Percentiles rank a stretch among this genome's conserved stretches.
These are phyloP conservation scores for Leccinum rimulosum DNA, from an alignment of 768 basidiomycete species.

Conservation along the genomic window DNA sequence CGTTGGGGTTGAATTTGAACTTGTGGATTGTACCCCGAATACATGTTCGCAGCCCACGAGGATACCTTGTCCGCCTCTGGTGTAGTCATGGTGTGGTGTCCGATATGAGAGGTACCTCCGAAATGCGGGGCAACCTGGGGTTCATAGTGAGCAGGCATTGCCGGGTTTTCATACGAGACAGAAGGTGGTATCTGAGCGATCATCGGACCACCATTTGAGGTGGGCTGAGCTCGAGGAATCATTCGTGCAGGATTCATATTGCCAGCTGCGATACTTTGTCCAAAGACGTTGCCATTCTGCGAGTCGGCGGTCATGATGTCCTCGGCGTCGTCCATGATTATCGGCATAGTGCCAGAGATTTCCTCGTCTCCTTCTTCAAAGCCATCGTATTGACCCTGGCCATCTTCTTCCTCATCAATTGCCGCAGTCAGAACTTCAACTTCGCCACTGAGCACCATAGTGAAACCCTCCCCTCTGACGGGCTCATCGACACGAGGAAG, in stretches of 20 bases:
- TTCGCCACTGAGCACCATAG: conserved; percentile 67
- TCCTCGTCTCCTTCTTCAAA: conserved; percentile 45
- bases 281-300: conserved; percentile 31
- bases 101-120: conserved; percentile 16
- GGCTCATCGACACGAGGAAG: conserved; percentile 75
- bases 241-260: conserved; percentile 31
- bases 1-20: conserved; percentile 34
- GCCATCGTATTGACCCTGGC: conserved; percentile 33
- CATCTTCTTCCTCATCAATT: conserved; percentile 56
- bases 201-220: conserved; percentile 38
- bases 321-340: conserved; percentile 31
- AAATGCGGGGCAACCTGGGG: conserved; percentile 35
- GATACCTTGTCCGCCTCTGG: conserved; percentile 29
- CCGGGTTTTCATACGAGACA: conserved; percentile 53
- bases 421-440: conserved; percentile 58
- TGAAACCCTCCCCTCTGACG: conserved; percentile 66
- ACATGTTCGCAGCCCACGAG: conserved; percentile 32
- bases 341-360: conserved; percentile 26
- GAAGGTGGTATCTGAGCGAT: conserved; percentile 43
- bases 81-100: conserved; percentile 18
- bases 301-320: conserved; percentile 26
- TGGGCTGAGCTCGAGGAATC: conserved; percentile 20
- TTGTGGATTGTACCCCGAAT: conserved; percentile 25
- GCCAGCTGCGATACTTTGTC: conserved; percentile 29
- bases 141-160: conserved; percentile 45